Conservation (phyloP, 371 early-diverging fungal genomes). For the Phascolomyces articulosus region DNA sequence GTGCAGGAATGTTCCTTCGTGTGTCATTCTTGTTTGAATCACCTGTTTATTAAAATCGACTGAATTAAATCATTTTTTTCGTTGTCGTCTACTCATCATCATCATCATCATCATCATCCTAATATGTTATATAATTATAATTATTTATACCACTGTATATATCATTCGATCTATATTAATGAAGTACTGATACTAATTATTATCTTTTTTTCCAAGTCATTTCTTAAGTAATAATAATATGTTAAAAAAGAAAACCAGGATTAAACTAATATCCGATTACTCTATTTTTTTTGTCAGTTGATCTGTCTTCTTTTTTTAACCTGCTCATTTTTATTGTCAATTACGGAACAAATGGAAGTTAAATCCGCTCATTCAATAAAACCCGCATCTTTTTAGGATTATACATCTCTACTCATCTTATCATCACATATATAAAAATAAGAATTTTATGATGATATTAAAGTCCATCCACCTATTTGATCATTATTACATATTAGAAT, state of each 20-base stretch:
- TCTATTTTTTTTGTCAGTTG: not conserved
- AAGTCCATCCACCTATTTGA: too few species aligned
- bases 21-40: conserved; percentile 3
- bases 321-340: not conserved
- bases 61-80: not conserved
- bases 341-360: too few species aligned
- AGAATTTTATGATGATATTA: too few species aligned
- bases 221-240: not conserved
- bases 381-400: too few species aligned
- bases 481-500: too few species aligned
- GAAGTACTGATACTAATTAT: not conserved
- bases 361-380: too few species aligned
- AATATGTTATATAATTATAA: too few species aligned
- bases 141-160: too few species aligned
- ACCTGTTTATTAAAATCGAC: not conserved
- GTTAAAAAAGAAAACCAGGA: not conserved
- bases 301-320: not conserved
- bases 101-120: too few species aligned
- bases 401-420: too few species aligned
- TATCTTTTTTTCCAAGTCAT: not conserved
- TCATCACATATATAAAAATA: too few species aligned
- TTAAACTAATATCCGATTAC: not conserved
- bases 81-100: too few species aligned
- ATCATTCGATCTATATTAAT: not conserved
- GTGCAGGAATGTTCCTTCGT: conserved; percentile 5